A percentile compares a stretch with the other conserved stretches of the same genome.
phyloP scores from a whole-genome alignment of 306 rosid genomes.

The Sicyos edulis region DNA sequence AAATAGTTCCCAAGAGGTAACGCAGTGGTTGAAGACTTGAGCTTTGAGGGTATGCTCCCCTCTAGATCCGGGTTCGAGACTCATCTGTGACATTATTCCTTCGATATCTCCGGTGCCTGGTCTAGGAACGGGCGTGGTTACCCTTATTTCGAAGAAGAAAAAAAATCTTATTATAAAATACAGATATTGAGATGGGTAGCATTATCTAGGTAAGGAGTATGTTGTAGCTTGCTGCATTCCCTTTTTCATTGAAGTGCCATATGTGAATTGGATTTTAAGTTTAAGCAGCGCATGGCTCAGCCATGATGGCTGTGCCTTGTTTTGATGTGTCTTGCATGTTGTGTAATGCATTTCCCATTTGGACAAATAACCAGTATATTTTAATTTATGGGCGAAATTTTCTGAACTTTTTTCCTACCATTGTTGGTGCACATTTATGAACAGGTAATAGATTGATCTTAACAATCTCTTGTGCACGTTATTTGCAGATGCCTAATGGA shows the following conservation, averaged over 20 bases:
- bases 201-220: background rate
- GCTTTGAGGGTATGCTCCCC: no score
- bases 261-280: background rate
- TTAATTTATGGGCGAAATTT: background rate
- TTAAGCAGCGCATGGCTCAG: background rate
- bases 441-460: slow-evolving; percentile 18
- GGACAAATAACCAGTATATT: background rate
- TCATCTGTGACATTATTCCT: no score
- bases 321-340: background rate
- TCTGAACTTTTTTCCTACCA: background rate
- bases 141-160: no score
- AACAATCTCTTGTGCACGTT: background rate
- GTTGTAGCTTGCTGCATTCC: background rate
- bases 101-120: no score
- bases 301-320: background rate
- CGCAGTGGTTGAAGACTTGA: no score
- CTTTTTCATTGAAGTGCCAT: background rate
- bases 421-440: slow-evolving; percentile 12
- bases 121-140: no score
- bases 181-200: background rate
- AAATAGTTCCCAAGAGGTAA: no score
- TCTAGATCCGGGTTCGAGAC: no score
- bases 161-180: background rate
- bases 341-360: background rate
- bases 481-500: slow-evolving; percentile 42